Evolutionary conservation across 2,329 filamentous ascomycete species (phyloP), one percentile per base, ranked within the genome.

Genomic region (Pseudogymnoascus sp.): DNA sequence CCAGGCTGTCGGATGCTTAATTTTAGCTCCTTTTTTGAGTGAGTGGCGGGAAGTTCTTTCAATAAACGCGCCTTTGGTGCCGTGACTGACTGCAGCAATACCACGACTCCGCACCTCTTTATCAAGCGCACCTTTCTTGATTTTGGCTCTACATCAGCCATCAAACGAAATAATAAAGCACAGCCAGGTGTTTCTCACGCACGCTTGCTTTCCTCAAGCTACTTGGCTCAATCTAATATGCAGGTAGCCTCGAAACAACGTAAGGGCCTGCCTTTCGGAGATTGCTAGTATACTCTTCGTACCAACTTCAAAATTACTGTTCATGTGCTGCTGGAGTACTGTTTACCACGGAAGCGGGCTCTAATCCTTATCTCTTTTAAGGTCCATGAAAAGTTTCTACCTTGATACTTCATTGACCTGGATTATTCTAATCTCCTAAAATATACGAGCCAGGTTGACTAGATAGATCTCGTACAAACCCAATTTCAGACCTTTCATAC

Each of bases 221-320:
- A 30, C n/a, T 5, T 50, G 38, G 30, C 41, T 47, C 9, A 3
- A n/a, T 30, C 30, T 18, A 11, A 50, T 15, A 15, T 50, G 43
- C 43, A 30, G n/a, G 43, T 50, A 50, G 43, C 43, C 43, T n/a
- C n/a, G 43, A 50, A 50, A 50, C 43, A 11, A 50, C n/a, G 25
- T 18, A 50, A 30, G 25, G 9, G 41, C 25, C 43, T 25, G 11
- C 25, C 43, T 15, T 50, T 11, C 25, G 15, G 6, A n/a, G 30
- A 50, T 50, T 50, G n/a, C 43, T 15, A 30, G n/a, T 50, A 15
- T 18, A 47, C 43, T 50, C 2, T 50, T 22, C 22, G 22, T 22
- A 22, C 22, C 22, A 22, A 22, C 22, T 22, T 22, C 22, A 22
- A 22, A 22, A 22, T 22, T 22, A 22, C 22, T 22, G 22, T 22